These are phyloP conservation scores for Hypholoma fasciculare DNA, from an alignment of 768 basidiomycete species.

Conservation along the genomic window DNA sequence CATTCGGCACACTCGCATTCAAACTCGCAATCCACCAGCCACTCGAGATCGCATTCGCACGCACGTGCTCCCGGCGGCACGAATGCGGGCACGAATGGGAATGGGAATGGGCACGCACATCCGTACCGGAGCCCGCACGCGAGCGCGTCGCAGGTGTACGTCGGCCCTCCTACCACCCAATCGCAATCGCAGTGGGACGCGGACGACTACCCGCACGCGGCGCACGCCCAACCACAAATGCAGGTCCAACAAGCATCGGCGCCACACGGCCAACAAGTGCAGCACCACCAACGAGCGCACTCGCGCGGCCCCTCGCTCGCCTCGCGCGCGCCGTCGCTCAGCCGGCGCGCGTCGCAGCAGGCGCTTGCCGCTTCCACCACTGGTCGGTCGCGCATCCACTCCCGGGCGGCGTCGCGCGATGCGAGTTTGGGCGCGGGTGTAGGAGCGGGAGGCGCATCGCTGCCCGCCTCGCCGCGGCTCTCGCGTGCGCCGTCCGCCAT, in stretches of 20 bases:
- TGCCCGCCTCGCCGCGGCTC: not conserved
- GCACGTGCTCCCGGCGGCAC: too few relatives aligned
- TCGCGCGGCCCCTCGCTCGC: not conserved
- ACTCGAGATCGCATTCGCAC: too few relatives aligned
- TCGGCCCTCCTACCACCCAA: slow-evolving; percentile 14
- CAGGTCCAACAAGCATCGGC: too few relatives aligned
- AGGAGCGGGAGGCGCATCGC: too few relatives aligned
- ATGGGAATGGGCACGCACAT: not conserved
- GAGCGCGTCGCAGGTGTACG: slow-evolving; percentile 27
- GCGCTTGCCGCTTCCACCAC: too few relatives aligned
- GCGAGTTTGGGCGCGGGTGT: too few relatives aligned
- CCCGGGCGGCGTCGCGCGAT: not conserved
- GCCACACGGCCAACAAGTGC: not conserved
- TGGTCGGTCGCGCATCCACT: not conserved
- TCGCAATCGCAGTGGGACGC: not conserved
- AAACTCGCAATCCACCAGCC: too few relatives aligned
- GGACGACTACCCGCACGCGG: not conserved
- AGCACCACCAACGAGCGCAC: not conserved
- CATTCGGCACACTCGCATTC: too few relatives aligned
- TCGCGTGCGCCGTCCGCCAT: not conserved
- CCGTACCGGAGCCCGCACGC: slow-evolving; percentile 5
- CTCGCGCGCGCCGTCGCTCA: not conserved
- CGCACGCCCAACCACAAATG: too few relatives aligned
- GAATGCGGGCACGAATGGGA: too few relatives aligned
- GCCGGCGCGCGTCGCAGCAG: not conserved